Conservation (phyloP, 306 rosid species). For the Pueraria montana region DNA sequence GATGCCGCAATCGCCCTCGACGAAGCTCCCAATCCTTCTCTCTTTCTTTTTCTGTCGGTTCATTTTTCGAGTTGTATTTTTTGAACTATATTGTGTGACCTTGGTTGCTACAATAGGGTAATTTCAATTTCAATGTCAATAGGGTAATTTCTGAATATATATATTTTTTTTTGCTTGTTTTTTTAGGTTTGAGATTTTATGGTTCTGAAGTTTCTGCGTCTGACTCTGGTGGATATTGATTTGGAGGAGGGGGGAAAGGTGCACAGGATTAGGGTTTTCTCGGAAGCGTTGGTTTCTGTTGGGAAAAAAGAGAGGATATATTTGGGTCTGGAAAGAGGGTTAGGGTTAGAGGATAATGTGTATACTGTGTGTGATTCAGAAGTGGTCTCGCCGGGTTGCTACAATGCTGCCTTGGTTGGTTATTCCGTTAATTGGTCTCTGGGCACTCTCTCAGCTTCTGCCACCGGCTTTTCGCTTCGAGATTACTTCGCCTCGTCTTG, state of each 20-base stretch:
- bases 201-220: constrained; percentile 69
- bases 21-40: constrained; percentile 39
- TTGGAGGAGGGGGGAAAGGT: constrained; percentile 41
- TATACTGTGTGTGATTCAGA: constrained; percentile 99
- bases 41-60: constrained; percentile 28
- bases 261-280: constrained; percentile 68
- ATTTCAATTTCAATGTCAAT: constrained; percentile 25
- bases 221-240: constrained; percentile 50
- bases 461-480: constrained; percentile 97
- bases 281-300: constrained; percentile 49
- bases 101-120: constrained; percentile 50
- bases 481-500: constrained; percentile 93
- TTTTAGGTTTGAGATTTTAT: constrained; percentile 61
- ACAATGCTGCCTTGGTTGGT: constrained; percentile 99
- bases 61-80: background rate
- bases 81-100: constrained; percentile 30
- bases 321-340: constrained; percentile 26
- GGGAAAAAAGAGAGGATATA: constrained; percentile 35
- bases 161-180: background rate
- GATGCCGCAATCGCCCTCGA: constrained; percentile 33
- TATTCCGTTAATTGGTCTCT: constrained; percentile 90
- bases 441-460: constrained; percentile 99
- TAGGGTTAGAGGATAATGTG: constrained; percentile 94
- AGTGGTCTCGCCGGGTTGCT: constrained; percentile 99
- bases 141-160: constrained; percentile 55